phyloP scores from a whole-genome alignment of 768 basidiomycete species.

The Suillus discolor region DNA sequence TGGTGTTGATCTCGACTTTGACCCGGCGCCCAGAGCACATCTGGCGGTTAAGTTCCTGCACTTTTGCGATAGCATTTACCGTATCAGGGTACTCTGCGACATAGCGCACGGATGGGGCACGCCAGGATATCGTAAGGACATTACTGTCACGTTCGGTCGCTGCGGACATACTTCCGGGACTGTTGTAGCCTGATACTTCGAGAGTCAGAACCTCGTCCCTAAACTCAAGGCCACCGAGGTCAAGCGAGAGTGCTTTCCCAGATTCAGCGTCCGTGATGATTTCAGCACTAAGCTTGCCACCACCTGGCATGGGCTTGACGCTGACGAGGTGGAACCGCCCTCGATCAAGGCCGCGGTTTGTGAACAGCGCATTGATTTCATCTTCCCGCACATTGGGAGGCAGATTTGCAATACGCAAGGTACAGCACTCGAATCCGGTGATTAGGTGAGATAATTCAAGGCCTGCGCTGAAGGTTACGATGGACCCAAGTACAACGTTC shows the following conservation, averaged over 20 bases:
- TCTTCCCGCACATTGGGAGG: conserved; percentile 39
- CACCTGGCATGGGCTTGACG: conserved; percentile 28
- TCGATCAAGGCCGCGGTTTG: conserved; percentile 43
- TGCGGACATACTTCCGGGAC: conserved; percentile 44
- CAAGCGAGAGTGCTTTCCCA: conserved; percentile 42
- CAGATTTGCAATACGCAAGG: conserved; percentile 47
- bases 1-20: conserved; percentile 46
- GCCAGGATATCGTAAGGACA: conserved; percentile 54
- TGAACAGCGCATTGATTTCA: conserved; percentile 47
- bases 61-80: conserved; percentile 29
- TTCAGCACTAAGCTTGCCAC: conserved; percentile 40
- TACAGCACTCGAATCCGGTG: conserved; percentile 55
- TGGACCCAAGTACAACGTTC: conserved; percentile 46
- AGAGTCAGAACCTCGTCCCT: conserved; percentile 44
- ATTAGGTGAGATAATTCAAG: conserved; percentile 46
- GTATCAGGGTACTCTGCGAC: conserved; percentile 41
- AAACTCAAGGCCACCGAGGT: conserved; percentile 53
- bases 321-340: conserved; percentile 36
- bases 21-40: conserved; percentile 46
- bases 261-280: conserved; percentile 45
- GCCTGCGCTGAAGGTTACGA: conserved; percentile 54
- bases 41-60: conserved; percentile 37
- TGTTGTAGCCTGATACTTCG: conserved; percentile 42
- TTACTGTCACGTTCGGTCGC: conserved; percentile 35
- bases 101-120: conserved; percentile 45